These are phyloP conservation scores for Parastagonospora avenae DNA, from an alignment of 2,329 filamentous ascomycete genomes.

Conservation along the genomic window DNA sequence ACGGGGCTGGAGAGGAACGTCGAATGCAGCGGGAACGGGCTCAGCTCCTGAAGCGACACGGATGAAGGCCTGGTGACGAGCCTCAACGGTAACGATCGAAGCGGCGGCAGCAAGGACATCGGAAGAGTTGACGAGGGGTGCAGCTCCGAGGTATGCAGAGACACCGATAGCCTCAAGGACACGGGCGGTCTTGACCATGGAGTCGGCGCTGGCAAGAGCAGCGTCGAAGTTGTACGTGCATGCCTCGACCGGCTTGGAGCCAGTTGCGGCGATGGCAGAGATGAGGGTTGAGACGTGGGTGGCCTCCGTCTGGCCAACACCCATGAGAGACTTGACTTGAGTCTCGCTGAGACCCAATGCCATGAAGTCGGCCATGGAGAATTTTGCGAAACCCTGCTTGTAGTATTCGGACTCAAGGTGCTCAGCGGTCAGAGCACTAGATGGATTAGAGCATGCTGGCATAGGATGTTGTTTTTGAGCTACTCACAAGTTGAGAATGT, in stretches of 20 bases:
- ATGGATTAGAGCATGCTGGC: constrained; percentile 36
- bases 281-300: constrained; percentile 66
- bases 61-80: constrained; percentile 75
- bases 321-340: constrained; percentile 65
- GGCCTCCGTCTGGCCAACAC: constrained; percentile 67
- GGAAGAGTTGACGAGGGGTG: constrained; percentile 65
- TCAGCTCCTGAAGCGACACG: constrained; percentile 63
- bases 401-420: constrained; percentile 77
- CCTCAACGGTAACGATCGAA: constrained; percentile 74
- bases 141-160: constrained; percentile 73
- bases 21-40: constrained; percentile 71
- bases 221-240: constrained; percentile 72
- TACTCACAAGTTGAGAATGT: constrained; percentile 61
- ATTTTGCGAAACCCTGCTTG: constrained; percentile 70
- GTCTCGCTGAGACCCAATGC: constrained; percentile 63
- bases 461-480: constrained; percentile 7
- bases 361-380: constrained; percentile 67
- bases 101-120: constrained; percentile 69
- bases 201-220: constrained; percentile 64
- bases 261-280: constrained; percentile 64
- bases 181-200: constrained; percentile 72
- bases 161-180: constrained; percentile 76
- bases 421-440: constrained; percentile 73
- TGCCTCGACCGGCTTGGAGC: constrained; percentile 68
- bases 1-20: constrained; percentile 69